Conservation (phyloP, 2,329 filamentous ascomycete species). For the Myotisia sp. region DNA sequence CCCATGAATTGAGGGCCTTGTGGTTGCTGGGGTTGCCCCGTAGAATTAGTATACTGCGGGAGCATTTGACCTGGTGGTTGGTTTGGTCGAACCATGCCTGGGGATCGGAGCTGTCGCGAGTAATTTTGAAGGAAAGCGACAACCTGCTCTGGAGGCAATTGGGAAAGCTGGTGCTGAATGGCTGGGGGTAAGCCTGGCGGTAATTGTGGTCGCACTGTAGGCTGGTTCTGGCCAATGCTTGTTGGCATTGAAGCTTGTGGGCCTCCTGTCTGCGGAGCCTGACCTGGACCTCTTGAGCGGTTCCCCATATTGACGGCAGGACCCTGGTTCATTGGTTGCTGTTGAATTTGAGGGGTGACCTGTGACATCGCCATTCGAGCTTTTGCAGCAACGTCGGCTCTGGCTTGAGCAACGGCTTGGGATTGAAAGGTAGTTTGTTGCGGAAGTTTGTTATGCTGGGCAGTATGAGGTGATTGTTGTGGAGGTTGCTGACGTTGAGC, state of each 20-base stretch:
- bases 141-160: conserved; percentile 25
- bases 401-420: conserved; percentile 27
- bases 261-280: conserved; percentile 25
- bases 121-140: conserved; percentile 22
- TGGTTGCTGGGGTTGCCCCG: conserved; percentile 22
- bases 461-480: conserved; percentile 30
- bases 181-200: conserved; percentile 23
- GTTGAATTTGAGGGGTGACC: conserved; percentile 26
- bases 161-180: conserved; percentile 23
- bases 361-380: conserved; percentile 34
- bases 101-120: conserved; percentile 19
- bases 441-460: conserved; percentile 28
- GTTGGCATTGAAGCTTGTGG: conserved; percentile 22
- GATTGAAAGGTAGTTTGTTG: conserved; percentile 27
- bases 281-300: conserved; percentile 26
- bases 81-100: conserved; percentile 20
- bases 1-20: conserved; percentile 21
- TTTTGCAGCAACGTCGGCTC: conserved; percentile 31
- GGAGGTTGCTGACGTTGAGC: conserved; percentile 29
- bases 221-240: conserved; percentile 22
- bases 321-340: conserved; percentile 28
- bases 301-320: conserved; percentile 31
- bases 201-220: conserved; percentile 19
- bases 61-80: conserved; percentile 14
- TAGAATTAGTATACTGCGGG: conserved; percentile 18